phyloP scores from a whole-genome alignment of 2,329 filamentous ascomycete species.

The Sclerotinia trifoliorum region DNA sequence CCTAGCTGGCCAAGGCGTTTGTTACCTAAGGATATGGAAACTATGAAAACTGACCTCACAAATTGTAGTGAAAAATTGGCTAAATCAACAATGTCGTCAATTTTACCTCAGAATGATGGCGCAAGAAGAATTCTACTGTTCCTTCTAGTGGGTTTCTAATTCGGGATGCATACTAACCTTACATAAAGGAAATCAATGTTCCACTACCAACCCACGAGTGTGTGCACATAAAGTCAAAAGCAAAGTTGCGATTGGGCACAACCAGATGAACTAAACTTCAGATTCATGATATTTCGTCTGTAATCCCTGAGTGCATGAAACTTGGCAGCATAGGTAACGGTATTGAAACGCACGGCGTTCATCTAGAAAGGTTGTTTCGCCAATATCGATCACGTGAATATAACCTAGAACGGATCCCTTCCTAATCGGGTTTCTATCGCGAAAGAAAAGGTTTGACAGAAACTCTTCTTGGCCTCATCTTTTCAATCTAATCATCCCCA shows the following conservation, averaged over 20 bases:
- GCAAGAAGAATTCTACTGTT: neutral
- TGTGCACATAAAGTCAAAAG: neutral
- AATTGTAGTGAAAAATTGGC: neutral
- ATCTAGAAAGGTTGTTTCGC: neutral
- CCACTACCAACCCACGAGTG: neutral
- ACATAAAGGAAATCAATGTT: neutral
- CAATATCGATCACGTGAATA: neutral
- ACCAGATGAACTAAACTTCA: neutral
- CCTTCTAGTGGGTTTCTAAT: neutral
- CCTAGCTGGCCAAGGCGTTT: neutral
- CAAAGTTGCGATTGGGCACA: slow-evolving; percentile 6
- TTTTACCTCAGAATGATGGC: neutral
- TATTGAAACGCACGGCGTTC: slow-evolving; percentile 1
- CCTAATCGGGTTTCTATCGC: slow-evolving; percentile 1
- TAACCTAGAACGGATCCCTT: neutral
- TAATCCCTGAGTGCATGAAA: neutral
- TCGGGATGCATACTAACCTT: neutral
- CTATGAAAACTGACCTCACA: neutral
- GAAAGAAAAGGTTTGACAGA: neutral
- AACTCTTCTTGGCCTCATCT: neutral
- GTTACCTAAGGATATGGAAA: too few species aligned
- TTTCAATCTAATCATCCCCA: neutral
- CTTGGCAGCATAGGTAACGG: neutral
- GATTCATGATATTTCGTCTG: neutral
- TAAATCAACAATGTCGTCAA: neutral